Conservation (phyloP, 2,329 filamentous ascomycete species). For the Aspergillus flavus region DNA sequence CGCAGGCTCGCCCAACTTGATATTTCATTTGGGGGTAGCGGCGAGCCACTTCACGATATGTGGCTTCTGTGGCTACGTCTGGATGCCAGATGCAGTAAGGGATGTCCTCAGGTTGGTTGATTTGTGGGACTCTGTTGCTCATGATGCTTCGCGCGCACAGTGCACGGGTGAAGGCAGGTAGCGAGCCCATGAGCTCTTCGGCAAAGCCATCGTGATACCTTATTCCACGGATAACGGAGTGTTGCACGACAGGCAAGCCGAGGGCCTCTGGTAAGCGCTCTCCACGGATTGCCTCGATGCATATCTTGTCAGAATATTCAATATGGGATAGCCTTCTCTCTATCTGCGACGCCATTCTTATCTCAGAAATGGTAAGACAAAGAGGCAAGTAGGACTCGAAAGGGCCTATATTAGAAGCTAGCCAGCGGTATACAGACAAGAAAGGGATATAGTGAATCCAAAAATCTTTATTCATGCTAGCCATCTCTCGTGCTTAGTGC, state of each 20-base stretch:
- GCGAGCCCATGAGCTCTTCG: slow-evolving; percentile 9
- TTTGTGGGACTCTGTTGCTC: slow-evolving; percentile 31
- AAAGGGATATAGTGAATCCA: no score
- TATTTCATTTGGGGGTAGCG: slow-evolving; percentile 34
- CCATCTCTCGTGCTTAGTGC: no score
- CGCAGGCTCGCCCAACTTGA: slow-evolving; percentile 26
- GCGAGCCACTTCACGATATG: slow-evolving; percentile 35
- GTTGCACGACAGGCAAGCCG: not conserved
- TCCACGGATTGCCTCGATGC: not conserved
- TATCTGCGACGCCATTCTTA: no score
- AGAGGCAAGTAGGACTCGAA: no score
- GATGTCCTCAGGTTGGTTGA: slow-evolving; percentile 21
- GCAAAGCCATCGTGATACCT: slow-evolving; percentile 10
- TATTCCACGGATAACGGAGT: slow-evolving; percentile 11
- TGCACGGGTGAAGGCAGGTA: slow-evolving; percentile 19
- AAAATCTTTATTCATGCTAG: no score
- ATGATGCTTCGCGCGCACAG: slow-evolving; percentile 20
- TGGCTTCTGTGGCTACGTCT: slow-evolving; percentile 39
- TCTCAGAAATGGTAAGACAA: no score
- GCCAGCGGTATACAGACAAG: no score
- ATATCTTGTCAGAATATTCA: no score
- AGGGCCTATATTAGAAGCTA: no score
- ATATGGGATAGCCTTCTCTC: no score
- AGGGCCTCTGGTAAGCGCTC: not conserved
- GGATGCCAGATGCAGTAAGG: slow-evolving; percentile 51